A percentile compares a stretch with the other conserved stretches of the same genome.
Evolutionary conservation across 2,329 filamentous ascomycete genomes (phyloP).

Genomic region (Penicillium palitans): DNA sequence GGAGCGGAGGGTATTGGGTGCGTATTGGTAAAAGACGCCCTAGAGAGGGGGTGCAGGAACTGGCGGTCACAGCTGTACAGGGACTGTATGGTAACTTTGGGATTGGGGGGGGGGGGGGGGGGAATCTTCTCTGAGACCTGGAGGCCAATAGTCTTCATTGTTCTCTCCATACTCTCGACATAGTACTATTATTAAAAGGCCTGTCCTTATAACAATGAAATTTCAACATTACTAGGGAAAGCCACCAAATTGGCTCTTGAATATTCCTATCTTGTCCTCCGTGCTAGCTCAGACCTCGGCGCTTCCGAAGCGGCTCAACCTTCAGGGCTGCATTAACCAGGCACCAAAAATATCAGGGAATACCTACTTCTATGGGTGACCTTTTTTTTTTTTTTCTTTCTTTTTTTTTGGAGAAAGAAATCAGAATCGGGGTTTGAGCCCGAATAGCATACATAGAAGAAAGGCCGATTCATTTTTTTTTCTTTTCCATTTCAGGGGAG

Average conservation of each 20-base stretch:
- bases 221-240: background rate
- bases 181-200: background rate
- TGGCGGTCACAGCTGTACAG: conserved; percentile 13
- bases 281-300: conserved; percentile 7
- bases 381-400: background rate
- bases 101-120: background rate
- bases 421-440: background rate
- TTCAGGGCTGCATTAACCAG: conserved; percentile 3
- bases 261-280: background rate
- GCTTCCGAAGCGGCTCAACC: conserved; percentile 2
- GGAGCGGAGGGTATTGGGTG: conserved; percentile 21
- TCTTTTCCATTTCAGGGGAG: conserved; percentile 16
- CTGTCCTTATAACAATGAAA: background rate
- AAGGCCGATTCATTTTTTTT: background rate
- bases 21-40: conserved; percentile 21
- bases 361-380: background rate
- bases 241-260: background rate
- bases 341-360: background rate
- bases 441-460: background rate
- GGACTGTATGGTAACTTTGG: conserved; percentile 7
- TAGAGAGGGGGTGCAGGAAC: conserved; percentile 2
- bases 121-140: conserved; percentile 1
- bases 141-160: background rate
- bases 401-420: background rate
- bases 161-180: background rate